Conservation (phyloP, 1,284 basidiomycete species). For the Apiotrichum sp. region DNA sequence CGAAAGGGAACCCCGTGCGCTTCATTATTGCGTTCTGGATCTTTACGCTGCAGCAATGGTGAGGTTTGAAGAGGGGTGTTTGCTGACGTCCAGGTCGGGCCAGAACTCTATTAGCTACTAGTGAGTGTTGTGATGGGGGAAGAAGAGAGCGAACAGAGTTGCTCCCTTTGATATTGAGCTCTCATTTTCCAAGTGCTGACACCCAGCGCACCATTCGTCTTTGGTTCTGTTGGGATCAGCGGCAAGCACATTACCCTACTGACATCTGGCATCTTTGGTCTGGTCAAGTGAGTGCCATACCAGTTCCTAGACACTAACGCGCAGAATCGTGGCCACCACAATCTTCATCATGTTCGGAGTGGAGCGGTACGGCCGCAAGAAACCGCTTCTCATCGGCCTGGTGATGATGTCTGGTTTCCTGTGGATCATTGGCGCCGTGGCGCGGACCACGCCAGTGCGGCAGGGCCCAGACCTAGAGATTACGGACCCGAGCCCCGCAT, state of each 20-base stretch:
- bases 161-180: too few species aligned
- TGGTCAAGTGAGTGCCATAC: slow-evolving; percentile 37
- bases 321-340: slow-evolving; percentile 57
- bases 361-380: slow-evolving; percentile 51
- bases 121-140: too few species aligned
- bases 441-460: slow-evolving; percentile 56
- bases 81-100: slow-evolving; percentile 9
- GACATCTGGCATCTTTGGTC: slow-evolving; percentile 76
- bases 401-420: slow-evolving; percentile 59
- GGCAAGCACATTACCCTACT: slow-evolving; percentile 57
- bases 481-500: slow-evolving; percentile 19
- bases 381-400: slow-evolving; percentile 36
- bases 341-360: slow-evolving; percentile 59
- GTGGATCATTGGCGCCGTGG: slow-evolving; percentile 64
- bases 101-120: slow-evolving; percentile 59
- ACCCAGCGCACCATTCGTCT: slow-evolving; percentile 53
- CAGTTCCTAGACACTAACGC: not conserved
- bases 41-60: slow-evolving; percentile 61
- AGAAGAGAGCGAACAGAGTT: too few species aligned
- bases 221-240: slow-evolving; percentile 48
- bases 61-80: slow-evolving; percentile 28
- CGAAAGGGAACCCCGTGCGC: slow-evolving; percentile 65
- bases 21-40: slow-evolving; percentile 59
- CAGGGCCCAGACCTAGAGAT: not conserved
- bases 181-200: too few species aligned